A percentile compares a stretch with the other conserved stretches of the same genome.
These are phyloP conservation scores for Periconia digitata DNA, from an alignment of 2,329 filamentous ascomycete species.

Conservation along the genomic window DNA sequence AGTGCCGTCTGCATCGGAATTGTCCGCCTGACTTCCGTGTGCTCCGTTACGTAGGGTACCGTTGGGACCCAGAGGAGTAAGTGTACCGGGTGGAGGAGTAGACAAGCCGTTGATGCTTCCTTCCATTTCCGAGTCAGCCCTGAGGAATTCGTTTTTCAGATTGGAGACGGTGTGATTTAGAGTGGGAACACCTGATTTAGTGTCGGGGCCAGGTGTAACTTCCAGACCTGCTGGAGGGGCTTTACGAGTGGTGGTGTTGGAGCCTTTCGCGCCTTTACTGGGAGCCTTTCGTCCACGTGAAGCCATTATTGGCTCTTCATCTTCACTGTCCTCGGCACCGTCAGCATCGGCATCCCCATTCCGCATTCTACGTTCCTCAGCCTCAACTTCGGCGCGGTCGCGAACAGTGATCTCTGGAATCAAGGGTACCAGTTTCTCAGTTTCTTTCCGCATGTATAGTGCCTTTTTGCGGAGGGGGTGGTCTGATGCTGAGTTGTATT, in stretches of 20 bases:
- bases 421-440: slow-evolving; percentile 90
- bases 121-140: slow-evolving; percentile 78
- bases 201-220: slow-evolving; percentile 73
- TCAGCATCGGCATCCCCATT: slow-evolving; percentile 80
- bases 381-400: slow-evolving; percentile 89
- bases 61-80: slow-evolving; percentile 74
- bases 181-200: slow-evolving; percentile 69
- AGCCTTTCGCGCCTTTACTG: slow-evolving; percentile 71
- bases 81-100: slow-evolving; percentile 77
- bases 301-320: slow-evolving; percentile 93
- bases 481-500: slow-evolving; percentile 87
- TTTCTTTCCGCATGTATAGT: slow-evolving; percentile 94
- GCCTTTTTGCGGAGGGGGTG: slow-evolving; percentile 91
- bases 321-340: slow-evolving; percentile 86
- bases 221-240: slow-evolving; percentile 74
- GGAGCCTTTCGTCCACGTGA: slow-evolving; percentile 88
- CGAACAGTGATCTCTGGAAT: slow-evolving; percentile 92
- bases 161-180: slow-evolving; percentile 52
- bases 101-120: slow-evolving; percentile 80
- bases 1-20: slow-evolving; percentile 81
- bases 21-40: slow-evolving; percentile 72
- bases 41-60: slow-evolving; percentile 62
- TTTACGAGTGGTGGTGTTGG: slow-evolving; percentile 67
- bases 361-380: slow-evolving; percentile 71
- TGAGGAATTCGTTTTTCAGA: slow-evolving; percentile 55